Percentiles rank a stretch among this genome's conserved stretches.
Conservation (phyloP, 1,139 yeast genomes). For the Candida anutae region DNA sequence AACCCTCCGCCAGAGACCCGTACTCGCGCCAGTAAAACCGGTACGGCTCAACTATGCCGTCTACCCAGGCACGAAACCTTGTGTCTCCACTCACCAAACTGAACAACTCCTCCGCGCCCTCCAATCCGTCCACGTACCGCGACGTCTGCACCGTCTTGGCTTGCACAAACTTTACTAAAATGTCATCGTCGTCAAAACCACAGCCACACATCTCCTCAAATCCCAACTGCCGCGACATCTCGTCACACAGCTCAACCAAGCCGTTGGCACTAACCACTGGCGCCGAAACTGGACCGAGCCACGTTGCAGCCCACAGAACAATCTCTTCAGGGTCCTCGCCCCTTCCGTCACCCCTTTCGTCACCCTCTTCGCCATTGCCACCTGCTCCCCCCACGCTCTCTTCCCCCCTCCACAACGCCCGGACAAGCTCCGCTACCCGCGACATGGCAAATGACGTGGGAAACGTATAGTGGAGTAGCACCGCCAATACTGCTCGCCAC, state of each 20-base stretch:
- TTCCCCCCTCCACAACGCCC: neutral
- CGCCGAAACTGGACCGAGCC: no score
- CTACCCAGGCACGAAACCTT: conserved; percentile 21
- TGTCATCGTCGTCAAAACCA: no score
- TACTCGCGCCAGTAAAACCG: conserved; percentile 23
- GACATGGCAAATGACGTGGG: neutral
- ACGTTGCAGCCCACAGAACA: neutral
- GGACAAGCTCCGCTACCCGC: neutral
- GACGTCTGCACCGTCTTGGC: conserved; percentile 18
- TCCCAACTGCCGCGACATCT: neutral
- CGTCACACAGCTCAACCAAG: neutral
- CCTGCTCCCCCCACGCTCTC: conserved; percentile 6
- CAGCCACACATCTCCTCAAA: no score
- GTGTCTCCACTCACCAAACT: conserved; percentile 8
- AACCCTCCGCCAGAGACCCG: conserved; percentile 7
- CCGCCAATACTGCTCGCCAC: conserved; percentile 1
- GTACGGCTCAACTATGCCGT: conserved; percentile 23
- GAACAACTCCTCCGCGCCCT: conserved; percentile 11
- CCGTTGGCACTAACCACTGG: no score
- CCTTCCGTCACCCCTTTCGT: conserved; percentile 8
- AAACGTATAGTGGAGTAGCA: neutral
- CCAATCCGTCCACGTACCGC: conserved; percentile 13
- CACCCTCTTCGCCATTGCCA: conserved; percentile 18
- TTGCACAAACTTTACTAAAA: conserved; percentile 16
- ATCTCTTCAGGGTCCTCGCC: neutral